These are phyloP conservation scores for Jackrogersella multiformis DNA, from an alignment of 495 filamentous ascomycete species.

Conservation along the genomic window DNA sequence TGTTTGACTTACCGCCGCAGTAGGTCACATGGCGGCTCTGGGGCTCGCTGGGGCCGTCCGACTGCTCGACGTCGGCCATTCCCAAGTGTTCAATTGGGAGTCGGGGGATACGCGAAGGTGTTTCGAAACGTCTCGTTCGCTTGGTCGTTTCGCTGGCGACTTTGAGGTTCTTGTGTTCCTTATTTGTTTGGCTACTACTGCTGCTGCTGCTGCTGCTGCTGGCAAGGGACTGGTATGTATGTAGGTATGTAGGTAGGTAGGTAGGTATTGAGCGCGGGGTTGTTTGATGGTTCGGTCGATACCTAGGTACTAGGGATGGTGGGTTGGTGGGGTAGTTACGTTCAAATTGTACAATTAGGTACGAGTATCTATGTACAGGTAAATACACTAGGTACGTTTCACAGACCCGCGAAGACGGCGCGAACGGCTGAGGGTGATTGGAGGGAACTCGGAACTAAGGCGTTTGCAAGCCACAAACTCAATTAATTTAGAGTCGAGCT, in stretches of 20 bases:
- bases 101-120: constrained; percentile 24
- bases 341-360: not conserved
- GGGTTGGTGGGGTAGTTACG: constrained; percentile 36
- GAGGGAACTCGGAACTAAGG: not conserved
- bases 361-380: no score
- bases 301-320: constrained; percentile 9
- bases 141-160: no score
- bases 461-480: not conserved
- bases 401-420: constrained; percentile 14
- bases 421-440: no score
- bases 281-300: not conserved
- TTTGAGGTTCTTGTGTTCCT: no score
- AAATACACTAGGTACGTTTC: not conserved
- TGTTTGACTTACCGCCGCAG: constrained; percentile 74
- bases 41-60: constrained; percentile 57
- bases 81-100: constrained; percentile 11
- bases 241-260: no score
- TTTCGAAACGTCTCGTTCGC: no score
- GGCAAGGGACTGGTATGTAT: constrained; percentile 11
- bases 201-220: not conserved
- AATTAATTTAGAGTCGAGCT: not conserved
- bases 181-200: not conserved
- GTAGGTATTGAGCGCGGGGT: constrained; percentile 35
- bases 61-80: constrained; percentile 55
- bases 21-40: constrained; percentile 76